Evolutionary conservation across 2,329 filamentous ascomycete species (phyloP), one percentile per base, ranked within the genome.

Genomic region (Lithohypha guttulata): DNA sequence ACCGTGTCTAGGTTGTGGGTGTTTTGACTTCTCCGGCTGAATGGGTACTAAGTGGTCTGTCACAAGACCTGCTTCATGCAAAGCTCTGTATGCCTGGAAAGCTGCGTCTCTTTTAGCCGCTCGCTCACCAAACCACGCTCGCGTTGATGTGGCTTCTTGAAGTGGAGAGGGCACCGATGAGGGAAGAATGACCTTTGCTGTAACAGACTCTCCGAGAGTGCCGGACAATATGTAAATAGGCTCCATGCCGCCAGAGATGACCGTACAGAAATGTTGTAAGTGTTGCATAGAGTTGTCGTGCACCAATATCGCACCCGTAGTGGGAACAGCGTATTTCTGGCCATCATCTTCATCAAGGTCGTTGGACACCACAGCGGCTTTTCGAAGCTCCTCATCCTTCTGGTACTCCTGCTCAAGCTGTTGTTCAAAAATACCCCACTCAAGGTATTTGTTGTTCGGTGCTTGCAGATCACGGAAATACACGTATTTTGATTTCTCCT

Each of bases 91-190:
- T 1, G 86, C 83, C 52, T 84, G 74, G 45, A 93, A 91, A 0
- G 84, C 81, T 1, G 81, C 84, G 57, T 95, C 89, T 53, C 81
- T 84, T 49, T 68, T 77, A 0, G 86, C 85, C 49, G 75, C 77
- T 42, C 68, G 73, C 52, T 91, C 79, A 0, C 77, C 82, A 8
- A 49, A 58, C 86, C 86, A 95, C n/a, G 56, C 46, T 23, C 55
- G 46, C 19, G 57, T 55, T 36, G 79, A 74, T 15, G 60, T 51
- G 8, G 71, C 66, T 26, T 59, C 62, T 11, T 81, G 73, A 7
- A 85, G 58, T 9, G 68, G 57, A 3, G 69, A 62, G n/a, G 82
- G 71, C 1, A 96, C 64, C 3, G 74, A 79, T 3, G 71, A 67
- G 0, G 89, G 89, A 2, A 96, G 65, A 2, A 74, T 65, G 0